Conservation (phyloP, 2,329 filamentous ascomycete species). For the Aaosphaeria pasadenensis region DNA sequence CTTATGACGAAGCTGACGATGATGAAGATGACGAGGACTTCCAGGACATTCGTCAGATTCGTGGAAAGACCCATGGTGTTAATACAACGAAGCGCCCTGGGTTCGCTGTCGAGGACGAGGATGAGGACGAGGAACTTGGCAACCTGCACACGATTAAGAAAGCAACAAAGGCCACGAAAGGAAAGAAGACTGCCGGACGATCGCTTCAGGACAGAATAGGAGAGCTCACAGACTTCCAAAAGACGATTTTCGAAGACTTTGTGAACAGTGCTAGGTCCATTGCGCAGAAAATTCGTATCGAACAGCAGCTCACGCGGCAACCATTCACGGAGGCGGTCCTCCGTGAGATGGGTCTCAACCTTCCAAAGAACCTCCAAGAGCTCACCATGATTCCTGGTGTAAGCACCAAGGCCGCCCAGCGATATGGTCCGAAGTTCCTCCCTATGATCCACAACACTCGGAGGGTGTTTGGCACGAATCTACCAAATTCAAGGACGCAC, state of each 20-base stretch:
- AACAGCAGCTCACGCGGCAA: slow-evolving; percentile 54
- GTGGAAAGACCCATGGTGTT: not conserved
- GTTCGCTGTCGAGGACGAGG: slow-evolving; percentile 27
- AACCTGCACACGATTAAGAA: slow-evolving; percentile 33
- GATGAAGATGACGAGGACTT: slow-evolving; percentile 47
- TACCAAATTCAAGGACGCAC: slow-evolving; percentile 4
- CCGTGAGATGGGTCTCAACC: slow-evolving; percentile 69
- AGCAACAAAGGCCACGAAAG: slow-evolving; percentile 37
- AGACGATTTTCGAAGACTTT: slow-evolving; percentile 63
- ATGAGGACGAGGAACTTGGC: slow-evolving; percentile 44
- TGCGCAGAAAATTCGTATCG: slow-evolving; percentile 61
- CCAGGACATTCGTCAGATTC: slow-evolving; percentile 33
- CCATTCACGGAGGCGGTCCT: slow-evolving; percentile 68
- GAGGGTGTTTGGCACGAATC: slow-evolving; percentile 16
- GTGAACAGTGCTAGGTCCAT: slow-evolving; percentile 58
- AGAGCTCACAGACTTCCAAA: slow-evolving; percentile 58
- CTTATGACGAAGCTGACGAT: slow-evolving; percentile 26
- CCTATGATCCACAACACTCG: slow-evolving; percentile 49
- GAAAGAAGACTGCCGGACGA: slow-evolving; percentile 10
- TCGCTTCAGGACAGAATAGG: slow-evolving; percentile 53
- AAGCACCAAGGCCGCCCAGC: slow-evolving; percentile 58
- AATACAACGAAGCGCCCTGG: slow-evolving; percentile 27
- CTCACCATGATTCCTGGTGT: slow-evolving; percentile 66
- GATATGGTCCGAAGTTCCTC: slow-evolving; percentile 61
- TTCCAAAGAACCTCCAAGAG: slow-evolving; percentile 59